Conservation (phyloP, 2,329 filamentous ascomycete species). For the Paecilomyces formosus region DNA sequence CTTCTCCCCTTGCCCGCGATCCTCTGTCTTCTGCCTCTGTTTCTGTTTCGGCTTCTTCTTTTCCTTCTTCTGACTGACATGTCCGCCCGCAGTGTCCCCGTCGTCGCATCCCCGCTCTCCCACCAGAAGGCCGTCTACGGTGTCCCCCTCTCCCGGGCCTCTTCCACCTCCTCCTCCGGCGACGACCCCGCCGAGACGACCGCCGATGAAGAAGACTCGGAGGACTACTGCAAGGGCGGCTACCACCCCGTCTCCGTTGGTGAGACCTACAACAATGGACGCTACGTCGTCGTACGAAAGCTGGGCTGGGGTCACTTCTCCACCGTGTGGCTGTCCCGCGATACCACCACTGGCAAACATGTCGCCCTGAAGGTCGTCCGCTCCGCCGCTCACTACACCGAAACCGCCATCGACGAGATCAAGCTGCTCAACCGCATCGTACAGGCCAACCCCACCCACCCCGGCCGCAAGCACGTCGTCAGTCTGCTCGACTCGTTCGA, state of each 20-base stretch:
- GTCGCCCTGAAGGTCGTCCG: conserved; percentile 97
- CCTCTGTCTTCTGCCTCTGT: background rate
- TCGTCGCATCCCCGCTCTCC: conserved; percentile 30
- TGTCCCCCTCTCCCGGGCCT: conserved; percentile 61
- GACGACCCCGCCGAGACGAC: conserved; percentile 86
- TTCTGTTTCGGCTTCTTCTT: background rate
- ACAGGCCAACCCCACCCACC: conserved; percentile 87
- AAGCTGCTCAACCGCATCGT: conserved; percentile 97
- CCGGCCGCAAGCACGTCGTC: conserved; percentile 90
- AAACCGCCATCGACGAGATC: conserved; percentile 98
- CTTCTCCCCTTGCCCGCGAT: conserved; percentile 3
- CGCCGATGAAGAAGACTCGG: conserved; percentile 95
- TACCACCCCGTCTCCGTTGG: conserved; percentile 94
- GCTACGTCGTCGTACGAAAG: conserved; percentile 94
- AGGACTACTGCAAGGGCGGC: conserved; percentile 98
- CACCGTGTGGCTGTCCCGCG: conserved; percentile 80
- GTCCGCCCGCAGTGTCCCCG: conserved; percentile 13
- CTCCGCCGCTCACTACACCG: conserved; percentile 95
- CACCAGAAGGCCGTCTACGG: conserved; percentile 41
- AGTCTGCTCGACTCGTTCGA: conserved; percentile 95
- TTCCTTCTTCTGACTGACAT: conserved; percentile 3
- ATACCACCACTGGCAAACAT: conserved; percentile 84
- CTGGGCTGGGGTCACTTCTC: conserved; percentile 98
- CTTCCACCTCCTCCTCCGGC: conserved; percentile 63
- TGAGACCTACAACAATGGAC: conserved; percentile 95